Base-by-base conservation (phyloP, 176 grass and related monocot species). In the Bonia amplexicaulis region DNA sequence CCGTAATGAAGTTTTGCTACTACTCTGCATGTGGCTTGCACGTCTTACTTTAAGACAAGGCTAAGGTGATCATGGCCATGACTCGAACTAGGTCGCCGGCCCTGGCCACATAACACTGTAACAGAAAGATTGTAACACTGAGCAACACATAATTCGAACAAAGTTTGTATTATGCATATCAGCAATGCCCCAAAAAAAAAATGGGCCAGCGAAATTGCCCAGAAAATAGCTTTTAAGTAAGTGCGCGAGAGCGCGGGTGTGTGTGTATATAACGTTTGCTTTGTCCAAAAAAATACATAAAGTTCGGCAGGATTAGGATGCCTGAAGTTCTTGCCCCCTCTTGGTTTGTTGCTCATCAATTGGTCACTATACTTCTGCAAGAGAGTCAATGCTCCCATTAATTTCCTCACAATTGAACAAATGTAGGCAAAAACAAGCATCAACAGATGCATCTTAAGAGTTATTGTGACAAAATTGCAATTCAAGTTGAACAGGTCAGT, bases 361-460 rank as follows among this genome's bases (percentile, higher is more conserved):
- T 83, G 46, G 41, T 86, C 44, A 93, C 82, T 84, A 78, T 93
- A 93, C 66, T 76, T 84, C 92, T 93, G 92, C 60, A 88, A 79
- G 81, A 67, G 57, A 66, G 48, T 37, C 23, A 79, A 64, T 10
- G 66, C 45, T 64, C 12, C 7, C 8, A 60, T 80, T 78, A 84
- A 60, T 76, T 78, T 68, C 19, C 53, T 72, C 22, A 12, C 15
- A 55, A 5, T 51, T 42, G 15, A 55, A 33, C 6, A 25, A 25
- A 66, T 19, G 74, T 70, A 45, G 0, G 17, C 52, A 48, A 44
- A 35, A 42, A 64, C 15, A 71, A 16, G n/a, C 49, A 66, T 7
- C 19, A 71, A 35, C 33, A 86, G 48, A 49, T 7, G 17, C n/a
- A 65, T 68, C 17, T 8, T 22, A 26, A 52, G 17, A 72, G 39